Conservation (phyloP, 768 basidiomycete species). For the Tulasnella sp. region DNA sequence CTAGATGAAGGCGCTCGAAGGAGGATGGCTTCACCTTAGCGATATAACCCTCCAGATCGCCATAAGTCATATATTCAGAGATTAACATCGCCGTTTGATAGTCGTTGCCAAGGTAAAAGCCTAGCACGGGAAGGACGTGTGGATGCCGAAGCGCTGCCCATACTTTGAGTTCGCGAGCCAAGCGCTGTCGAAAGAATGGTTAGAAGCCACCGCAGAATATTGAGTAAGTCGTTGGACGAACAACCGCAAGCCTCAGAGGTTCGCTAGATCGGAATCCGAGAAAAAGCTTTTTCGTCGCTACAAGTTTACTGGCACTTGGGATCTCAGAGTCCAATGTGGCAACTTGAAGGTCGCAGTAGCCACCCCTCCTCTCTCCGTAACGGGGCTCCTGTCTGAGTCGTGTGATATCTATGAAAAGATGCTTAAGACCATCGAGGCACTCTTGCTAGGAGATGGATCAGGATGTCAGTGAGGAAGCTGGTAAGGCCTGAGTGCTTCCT, state of each 20-base stretch:
- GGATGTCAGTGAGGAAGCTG: too few species aligned
- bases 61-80: neutral
- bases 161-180: constrained; percentile 15
- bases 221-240: neutral
- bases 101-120: neutral
- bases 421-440: neutral
- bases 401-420: neutral
- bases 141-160: neutral
- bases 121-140: neutral
- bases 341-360: neutral
- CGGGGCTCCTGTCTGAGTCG: neutral
- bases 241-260: neutral
- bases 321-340: neutral
- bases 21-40: neutral
- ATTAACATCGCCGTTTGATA: neutral
- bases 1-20: neutral
- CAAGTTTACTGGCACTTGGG: neutral
- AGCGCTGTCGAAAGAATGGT: neutral
- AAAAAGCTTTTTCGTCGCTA: neutral
- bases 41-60: neutral
- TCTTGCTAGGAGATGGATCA: neutral
- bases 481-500: too few species aligned
- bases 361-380: neutral
- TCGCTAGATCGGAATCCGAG: neutral
- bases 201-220: neutral